Evolutionary conservation across 2,329 filamentous ascomycete genomes (phyloP).

Genomic region (Microthyrium microscopicum): DNA sequence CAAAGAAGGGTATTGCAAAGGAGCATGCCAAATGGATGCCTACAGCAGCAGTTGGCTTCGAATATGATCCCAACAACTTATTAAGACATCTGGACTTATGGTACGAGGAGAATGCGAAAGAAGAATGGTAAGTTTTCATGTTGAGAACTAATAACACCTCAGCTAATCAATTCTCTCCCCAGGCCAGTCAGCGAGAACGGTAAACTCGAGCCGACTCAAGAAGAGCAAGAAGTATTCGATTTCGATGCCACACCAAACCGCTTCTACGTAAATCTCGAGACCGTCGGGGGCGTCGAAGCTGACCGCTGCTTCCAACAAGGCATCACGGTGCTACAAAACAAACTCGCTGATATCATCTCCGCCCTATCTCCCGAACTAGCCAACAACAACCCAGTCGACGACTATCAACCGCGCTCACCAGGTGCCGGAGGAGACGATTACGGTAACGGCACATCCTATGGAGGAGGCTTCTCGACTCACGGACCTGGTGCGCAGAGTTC

Average conservation of each 20-base stretch:
- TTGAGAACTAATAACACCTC: not conserved
- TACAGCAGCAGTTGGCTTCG: conserved; percentile 81
- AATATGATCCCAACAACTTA: conserved; percentile 97
- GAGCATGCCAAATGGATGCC: conserved; percentile 98
- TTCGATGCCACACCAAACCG: conserved; percentile 69
- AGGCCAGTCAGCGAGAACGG: conserved; percentile 73
- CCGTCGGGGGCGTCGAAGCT: conserved; percentile 71
- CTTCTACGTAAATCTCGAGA: conserved; percentile 93
- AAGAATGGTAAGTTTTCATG: conserved; percentile 57
- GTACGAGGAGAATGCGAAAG: conserved; percentile 71
- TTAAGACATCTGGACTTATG: conserved; percentile 82
- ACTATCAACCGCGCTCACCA: conserved; percentile 42
- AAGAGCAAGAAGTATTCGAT: conserved; percentile 76
- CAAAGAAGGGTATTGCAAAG: conserved; percentile 97
- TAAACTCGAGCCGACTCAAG: conserved; percentile 59
- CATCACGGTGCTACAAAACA: conserved; percentile 76
- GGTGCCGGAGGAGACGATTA: conserved; percentile 32
- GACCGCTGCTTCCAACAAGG: conserved; percentile 79
- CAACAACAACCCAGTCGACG: conserved; percentile 37
- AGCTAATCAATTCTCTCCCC: conserved; percentile 3
- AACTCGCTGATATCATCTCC: conserved; percentile 66
- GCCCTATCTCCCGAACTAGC: conserved; percentile 36
- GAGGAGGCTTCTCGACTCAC: conserved; percentile 39
- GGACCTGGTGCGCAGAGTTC: conserved; percentile 47
- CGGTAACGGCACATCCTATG: conserved; percentile 55